A percentile compares a stretch with the other conserved stretches of the same genome.
phyloP scores from a whole-genome alignment of 768 basidiomycete genomes.

The Tylopilus felleus region DNA sequence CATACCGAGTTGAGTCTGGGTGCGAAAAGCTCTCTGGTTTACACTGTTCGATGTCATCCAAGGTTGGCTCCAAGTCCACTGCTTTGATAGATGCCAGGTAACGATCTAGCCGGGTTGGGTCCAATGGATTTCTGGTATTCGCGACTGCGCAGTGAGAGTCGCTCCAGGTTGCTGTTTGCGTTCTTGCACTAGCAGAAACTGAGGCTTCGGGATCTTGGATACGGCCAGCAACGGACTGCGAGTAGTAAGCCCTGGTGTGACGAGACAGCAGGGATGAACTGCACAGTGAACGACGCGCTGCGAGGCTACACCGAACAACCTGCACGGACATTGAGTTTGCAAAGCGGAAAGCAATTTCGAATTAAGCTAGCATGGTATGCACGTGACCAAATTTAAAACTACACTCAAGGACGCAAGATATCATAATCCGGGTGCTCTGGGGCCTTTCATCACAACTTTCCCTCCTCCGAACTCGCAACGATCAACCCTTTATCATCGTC shows the following conservation, averaged over 20 bases:
- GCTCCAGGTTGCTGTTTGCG: conserved; percentile 1
- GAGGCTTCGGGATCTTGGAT: conserved; percentile 4
- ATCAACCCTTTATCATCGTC: conserved; percentile 39
- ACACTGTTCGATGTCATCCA: conserved; percentile 60
- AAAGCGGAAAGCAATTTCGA: background rate
- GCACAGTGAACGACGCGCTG: conserved; percentile 17
- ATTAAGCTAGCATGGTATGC: background rate
- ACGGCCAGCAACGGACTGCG: conserved; percentile 16
- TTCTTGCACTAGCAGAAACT: conserved; percentile 1
- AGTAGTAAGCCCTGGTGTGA: conserved; percentile 21
- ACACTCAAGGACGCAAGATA: too few species aligned
- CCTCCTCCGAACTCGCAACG: conserved; percentile 6
- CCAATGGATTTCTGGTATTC: conserved; percentile 30
- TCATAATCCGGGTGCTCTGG: too few species aligned
- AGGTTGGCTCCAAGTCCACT: conserved; percentile 44
- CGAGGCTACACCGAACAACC: conserved; percentile 12
- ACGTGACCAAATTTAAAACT: conserved; percentile 13
- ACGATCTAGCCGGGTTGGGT: conserved; percentile 47
- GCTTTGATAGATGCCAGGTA: conserved; percentile 54
- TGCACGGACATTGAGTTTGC: conserved; percentile 15
- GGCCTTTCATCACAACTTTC: conserved; percentile 2
- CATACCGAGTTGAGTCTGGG: conserved; percentile 46
- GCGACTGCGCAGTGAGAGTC: conserved; percentile 1
- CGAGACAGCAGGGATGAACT: conserved; percentile 14
- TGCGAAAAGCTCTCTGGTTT: conserved; percentile 42